Evolutionary conservation across 345 rosid species (phyloP), one percentile per base, ranked within the genome.

Genomic region (Excoecaria agallocha): DNA sequence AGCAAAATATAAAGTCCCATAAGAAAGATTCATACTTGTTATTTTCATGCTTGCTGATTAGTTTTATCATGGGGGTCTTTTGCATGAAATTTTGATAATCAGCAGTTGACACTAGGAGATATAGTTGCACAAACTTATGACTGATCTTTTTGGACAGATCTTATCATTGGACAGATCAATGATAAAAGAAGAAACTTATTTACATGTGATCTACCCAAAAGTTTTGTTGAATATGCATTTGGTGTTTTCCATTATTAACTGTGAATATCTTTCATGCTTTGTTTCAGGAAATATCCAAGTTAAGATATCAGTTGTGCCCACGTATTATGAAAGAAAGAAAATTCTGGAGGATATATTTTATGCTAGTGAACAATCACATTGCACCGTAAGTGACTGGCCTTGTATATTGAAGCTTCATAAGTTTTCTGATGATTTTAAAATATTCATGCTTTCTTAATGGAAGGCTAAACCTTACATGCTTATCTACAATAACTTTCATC

Each of bases 321-420:
- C 86, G 88, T 22, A 56, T 73, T 67, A 89, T 89, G 88, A 84
- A 80, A 85, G 93, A 89, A 70, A 82, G 91, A 81, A 89, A 85
- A 70, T 89, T 89, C 71, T 89, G 90, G 93, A 86, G 88, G 84
- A 84, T 87, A 76, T 89, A 89, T 78, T 89, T 89, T 74, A 82
- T 86, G 35, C 77, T 89, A 30, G 88, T 86, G 55, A 86, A 83
- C 79, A 89, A 55, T 75, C 91, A 89, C 46, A 76, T 86, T 11
- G 77, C 80, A n/a, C 86, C 67, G 89, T 87, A 76, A 74, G 88
- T 76, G 74, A 61, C 70, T 71, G 72, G 12, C 66, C 59, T 57
- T 69, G 19, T 55, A 16, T n/a, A 63, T 43, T 62, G 22, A 51
- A 52, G 55, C 9, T 56, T n/a, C 8, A 37, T 22, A 37, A 49